Percentiles rank a stretch among this genome's conserved stretches.
Evolutionary conservation across 768 basidiomycete genomes (phyloP).

Genomic region (Hypsizygus marmoreus): DNA sequence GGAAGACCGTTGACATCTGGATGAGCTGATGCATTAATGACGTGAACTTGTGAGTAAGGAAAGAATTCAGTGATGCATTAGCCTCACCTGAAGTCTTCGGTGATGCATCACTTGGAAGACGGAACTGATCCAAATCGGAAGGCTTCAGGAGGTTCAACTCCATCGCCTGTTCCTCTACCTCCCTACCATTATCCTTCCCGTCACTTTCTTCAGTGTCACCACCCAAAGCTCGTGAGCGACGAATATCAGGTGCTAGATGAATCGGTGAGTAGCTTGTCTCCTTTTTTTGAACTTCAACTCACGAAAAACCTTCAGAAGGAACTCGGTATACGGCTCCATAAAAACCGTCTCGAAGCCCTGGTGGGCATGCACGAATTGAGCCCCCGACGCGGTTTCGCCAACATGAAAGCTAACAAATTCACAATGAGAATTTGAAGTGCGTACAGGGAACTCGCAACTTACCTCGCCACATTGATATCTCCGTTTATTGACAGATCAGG

Average conservation of each 20-base stretch:
- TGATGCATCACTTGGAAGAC: background rate
- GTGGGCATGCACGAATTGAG: slow-evolving; percentile 3
- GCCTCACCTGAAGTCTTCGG: background rate
- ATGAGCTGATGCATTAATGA: background rate
- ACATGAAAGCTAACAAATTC: slow-evolving; percentile 3
- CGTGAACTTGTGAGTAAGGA: too few relatives aligned
- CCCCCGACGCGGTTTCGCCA: background rate
- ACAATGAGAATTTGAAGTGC: background rate
- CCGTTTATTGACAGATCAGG: background rate
- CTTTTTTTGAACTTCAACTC: background rate
- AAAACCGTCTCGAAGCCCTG: slow-evolving; percentile 5
- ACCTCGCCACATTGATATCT: slow-evolving; percentile 10
- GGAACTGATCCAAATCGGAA: background rate
- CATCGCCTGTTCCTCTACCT: background rate
- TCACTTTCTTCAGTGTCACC: background rate
- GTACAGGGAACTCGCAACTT: background rate
- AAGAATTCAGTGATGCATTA: too few relatives aligned
- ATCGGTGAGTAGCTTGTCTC: background rate
- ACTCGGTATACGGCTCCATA: slow-evolving; percentile 9
- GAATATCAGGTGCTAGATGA: background rate
- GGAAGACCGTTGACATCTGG: too few relatives aligned
- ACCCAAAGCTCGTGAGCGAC: slow-evolving; percentile 2
- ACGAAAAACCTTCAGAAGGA: slow-evolving; percentile 5
- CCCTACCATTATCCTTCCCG: background rate
- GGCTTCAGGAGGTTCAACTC: background rate